Evolutionary conservation across 495 filamentous ascomycete species (phyloP).

Genomic region (Hypoxylon rickii): DNA sequence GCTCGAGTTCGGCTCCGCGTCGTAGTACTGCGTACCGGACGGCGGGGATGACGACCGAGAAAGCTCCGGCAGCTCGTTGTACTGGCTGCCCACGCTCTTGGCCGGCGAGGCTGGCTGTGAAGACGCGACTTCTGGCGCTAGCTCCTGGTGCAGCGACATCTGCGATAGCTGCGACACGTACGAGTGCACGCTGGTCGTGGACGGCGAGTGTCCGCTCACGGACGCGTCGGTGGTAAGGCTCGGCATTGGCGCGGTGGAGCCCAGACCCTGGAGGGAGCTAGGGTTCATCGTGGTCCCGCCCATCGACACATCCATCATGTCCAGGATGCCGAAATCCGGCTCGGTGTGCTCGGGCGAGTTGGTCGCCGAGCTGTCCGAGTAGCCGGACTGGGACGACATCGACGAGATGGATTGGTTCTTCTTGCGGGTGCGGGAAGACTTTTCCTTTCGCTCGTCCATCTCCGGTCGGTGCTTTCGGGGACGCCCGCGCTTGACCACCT

Average conservation of each 20-base stretch:
- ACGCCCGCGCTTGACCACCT: slow-evolving; percentile 55
- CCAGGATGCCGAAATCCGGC: slow-evolving; percentile 49
- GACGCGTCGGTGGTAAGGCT: slow-evolving; percentile 32
- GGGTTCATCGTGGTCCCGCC: slow-evolving; percentile 47
- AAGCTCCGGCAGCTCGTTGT: slow-evolving; percentile 53
- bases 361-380: slow-evolving; percentile 52
- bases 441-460: slow-evolving; percentile 68
- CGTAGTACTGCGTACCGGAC: slow-evolving; percentile 48
- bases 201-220: slow-evolving; percentile 43
- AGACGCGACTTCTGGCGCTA: slow-evolving; percentile 31
- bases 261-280: slow-evolving; percentile 38
- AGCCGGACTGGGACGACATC: slow-evolving; percentile 52
- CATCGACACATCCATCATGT: slow-evolving; percentile 53
- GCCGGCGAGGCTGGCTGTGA: slow-evolving; percentile 51
- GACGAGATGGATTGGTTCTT: slow-evolving; percentile 57
- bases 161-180: slow-evolving; percentile 45
- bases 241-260: slow-evolving; percentile 47
- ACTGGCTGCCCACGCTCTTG: slow-evolving; percentile 46
- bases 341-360: slow-evolving; percentile 49
- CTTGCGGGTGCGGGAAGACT: slow-evolving; percentile 59
- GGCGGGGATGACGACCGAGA: slow-evolving; percentile 55
- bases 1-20: slow-evolving; percentile 45
- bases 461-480: slow-evolving; percentile 53
- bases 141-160: slow-evolving; percentile 33
- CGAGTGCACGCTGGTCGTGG: slow-evolving; percentile 44